A percentile compares a stretch with the other conserved stretches of the same genome.
Evolutionary conservation across 768 basidiomycete species (phyloP).

Genomic region (Chiua virens): DNA sequence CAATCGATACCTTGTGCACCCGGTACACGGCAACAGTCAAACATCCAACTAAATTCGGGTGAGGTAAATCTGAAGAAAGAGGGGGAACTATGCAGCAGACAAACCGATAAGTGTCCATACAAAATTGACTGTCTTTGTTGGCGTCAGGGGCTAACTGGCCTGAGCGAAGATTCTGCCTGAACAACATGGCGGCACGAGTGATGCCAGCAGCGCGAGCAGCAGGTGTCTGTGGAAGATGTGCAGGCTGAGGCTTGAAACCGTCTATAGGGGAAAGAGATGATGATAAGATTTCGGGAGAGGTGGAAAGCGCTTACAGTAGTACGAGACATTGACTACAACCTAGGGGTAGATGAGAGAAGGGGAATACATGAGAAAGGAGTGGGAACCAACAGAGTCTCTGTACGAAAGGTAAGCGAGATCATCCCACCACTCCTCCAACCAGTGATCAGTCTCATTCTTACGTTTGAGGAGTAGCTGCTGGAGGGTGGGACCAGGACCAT

Average conservation of each 20-base stretch:
- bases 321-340: constrained; percentile 92
- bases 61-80: not conserved
- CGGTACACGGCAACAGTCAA: constrained; percentile 84
- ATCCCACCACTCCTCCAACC: constrained; percentile 97
- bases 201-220: constrained; percentile 71
- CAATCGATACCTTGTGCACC: constrained; percentile 75
- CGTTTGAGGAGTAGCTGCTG: constrained; percentile 63
- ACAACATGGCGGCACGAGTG: constrained; percentile 70
- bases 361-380: not conserved
- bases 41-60: constrained; percentile 84
- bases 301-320: constrained; percentile 66
- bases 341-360: constrained; percentile 20
- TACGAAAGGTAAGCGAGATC: constrained; percentile 79
- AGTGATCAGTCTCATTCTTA: constrained; percentile 60
- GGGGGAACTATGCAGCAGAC: constrained; percentile 3
- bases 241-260: constrained; percentile 71
- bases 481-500: constrained; percentile 49
- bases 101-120: constrained; percentile 87
- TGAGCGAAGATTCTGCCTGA: constrained; percentile 65
- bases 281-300: not conserved
- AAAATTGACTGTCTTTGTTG: constrained; percentile 68
- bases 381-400: constrained; percentile 68
- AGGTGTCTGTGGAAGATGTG: constrained; percentile 55
- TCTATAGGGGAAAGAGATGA: constrained; percentile 43
- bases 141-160: constrained; percentile 66